phyloP scores from a whole-genome alignment of 345 rosid genomes.

The Rhodomyrtus tomentosa region DNA sequence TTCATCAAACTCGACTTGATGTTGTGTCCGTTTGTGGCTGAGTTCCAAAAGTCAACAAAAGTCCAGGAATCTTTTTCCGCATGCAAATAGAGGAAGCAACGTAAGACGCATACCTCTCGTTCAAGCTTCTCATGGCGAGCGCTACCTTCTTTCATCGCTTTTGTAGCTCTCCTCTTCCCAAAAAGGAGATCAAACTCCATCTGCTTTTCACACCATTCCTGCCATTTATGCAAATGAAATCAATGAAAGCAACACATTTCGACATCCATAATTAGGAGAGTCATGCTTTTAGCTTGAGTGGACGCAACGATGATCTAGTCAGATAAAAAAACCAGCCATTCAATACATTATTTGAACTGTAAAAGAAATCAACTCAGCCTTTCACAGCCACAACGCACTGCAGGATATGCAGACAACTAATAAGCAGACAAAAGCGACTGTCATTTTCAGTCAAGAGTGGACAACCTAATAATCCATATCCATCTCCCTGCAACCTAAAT shows the following conservation, averaged over 20 bases:
- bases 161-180: constrained; percentile 24
- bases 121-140: constrained; percentile 71
- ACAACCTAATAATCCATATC: rapidly evolving
- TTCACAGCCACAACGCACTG: background rate
- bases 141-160: constrained; percentile 65
- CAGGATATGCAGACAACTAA: background rate
- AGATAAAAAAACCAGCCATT: background rate
- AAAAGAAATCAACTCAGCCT: background rate
- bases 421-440: background rate
- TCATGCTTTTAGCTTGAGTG: background rate
- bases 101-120: constrained; percentile 36
- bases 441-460: background rate
- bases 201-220: constrained; percentile 95
- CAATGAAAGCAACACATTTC: background rate
- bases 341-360: rapidly evolving
- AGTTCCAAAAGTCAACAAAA: background rate
- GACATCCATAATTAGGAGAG: background rate
- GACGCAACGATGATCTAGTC: background rate
- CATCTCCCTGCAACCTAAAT: background rate
- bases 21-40: background rate
- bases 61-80: background rate
- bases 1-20: background rate
- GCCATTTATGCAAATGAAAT: background rate
- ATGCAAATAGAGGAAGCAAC: background rate
- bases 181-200: constrained; percentile 45